Evolutionary conservation across 176 grass and related monocot genomes (phyloP), one percentile per base, ranked within the genome.

Genomic region (Poa annua): DNA sequence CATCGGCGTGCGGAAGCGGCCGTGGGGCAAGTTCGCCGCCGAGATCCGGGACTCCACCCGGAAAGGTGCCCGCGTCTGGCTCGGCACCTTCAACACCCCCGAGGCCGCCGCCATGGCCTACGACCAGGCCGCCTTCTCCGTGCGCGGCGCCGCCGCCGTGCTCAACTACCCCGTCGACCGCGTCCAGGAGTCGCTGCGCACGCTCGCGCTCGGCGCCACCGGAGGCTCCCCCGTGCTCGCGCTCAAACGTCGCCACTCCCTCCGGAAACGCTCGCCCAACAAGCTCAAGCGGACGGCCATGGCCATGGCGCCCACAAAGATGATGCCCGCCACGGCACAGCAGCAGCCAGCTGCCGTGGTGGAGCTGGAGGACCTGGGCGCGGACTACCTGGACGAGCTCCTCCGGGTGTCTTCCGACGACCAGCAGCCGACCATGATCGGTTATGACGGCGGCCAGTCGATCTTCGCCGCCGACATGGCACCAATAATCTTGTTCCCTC

Each of bases 1-100:
- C 79, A 92, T 94, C 67, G 95, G 95, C n/a, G 95, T 98, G 19
- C 78, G 95, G 11, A 91, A 80, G 88, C 89, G 95, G 0, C 95
- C 95, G 0, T 98, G 95, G 95, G 95, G 95, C 35, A 98, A 98
- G 53, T 98, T 93, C 82, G 95, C 95, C 0, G 92, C 95, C 0
- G 95, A 98, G 86, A 98, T 98, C 67, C 63, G 95, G 22, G 95
- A 98, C 71, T 98, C 95, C 9, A 94, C 95, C 0, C 87, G 90
- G 47, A 94, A 90, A 71, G 94, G 94, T 11, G 86, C 89, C 0
- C 38, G 94, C 5, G 94, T 97, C 0, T 97, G 92, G 94, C 88
- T 94, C 4, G 94, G 94, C 47, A 97, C 94, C 41, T 97, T 97
- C 81, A 88, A 88, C 56, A 92, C 72, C 52, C 87, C 92, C 1